Conservation (phyloP, 106 monocot genomes). For the Cymbidium sinense region DNA sequence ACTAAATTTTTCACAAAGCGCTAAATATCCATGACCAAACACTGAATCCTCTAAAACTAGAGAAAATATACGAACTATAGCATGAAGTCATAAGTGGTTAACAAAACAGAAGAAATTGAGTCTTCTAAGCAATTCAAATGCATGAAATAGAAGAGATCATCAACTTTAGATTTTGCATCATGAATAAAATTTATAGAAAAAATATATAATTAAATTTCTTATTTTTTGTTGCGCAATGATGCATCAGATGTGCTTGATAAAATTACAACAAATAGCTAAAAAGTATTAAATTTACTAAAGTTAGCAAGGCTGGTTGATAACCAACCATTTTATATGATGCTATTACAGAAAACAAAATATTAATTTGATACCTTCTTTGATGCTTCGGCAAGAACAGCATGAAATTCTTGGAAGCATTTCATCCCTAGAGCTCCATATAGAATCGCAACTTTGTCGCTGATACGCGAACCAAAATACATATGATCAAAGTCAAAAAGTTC, state of each 20-base stretch:
- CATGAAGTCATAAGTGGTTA: too few relatives aligned
- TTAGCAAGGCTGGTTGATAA: background rate
- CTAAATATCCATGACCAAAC: too few relatives aligned
- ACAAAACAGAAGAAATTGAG: too few relatives aligned
- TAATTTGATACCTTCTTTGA: slow-evolving; percentile 48
- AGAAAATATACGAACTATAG: too few relatives aligned
- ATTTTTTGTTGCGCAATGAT: background rate
- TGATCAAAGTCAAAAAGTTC: slow-evolving; percentile 97
- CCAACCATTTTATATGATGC: background rate
- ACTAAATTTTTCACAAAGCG: too few relatives aligned
- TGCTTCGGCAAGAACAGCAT: slow-evolving; percentile 50
- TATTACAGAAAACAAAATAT: background rate
- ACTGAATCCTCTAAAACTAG: too few relatives aligned
- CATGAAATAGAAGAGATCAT: too few relatives aligned
- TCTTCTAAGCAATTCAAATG: too few relatives aligned
- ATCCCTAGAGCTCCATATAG: slow-evolving; percentile 91
- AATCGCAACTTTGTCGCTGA: slow-evolving; percentile 34
- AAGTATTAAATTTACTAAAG: background rate
- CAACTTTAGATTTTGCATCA: too few relatives aligned
- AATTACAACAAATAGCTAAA: background rate
- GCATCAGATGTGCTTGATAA: background rate
- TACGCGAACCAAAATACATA: slow-evolving; percentile 36
- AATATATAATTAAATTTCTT: too few relatives aligned
- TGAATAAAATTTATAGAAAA: too few relatives aligned
- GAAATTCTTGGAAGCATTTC: slow-evolving; percentile 83